Evolutionary conservation across 805 yeast genomes (phyloP), one percentile per base, ranked within the genome.

Genomic region (Torulaspora indica): DNA sequence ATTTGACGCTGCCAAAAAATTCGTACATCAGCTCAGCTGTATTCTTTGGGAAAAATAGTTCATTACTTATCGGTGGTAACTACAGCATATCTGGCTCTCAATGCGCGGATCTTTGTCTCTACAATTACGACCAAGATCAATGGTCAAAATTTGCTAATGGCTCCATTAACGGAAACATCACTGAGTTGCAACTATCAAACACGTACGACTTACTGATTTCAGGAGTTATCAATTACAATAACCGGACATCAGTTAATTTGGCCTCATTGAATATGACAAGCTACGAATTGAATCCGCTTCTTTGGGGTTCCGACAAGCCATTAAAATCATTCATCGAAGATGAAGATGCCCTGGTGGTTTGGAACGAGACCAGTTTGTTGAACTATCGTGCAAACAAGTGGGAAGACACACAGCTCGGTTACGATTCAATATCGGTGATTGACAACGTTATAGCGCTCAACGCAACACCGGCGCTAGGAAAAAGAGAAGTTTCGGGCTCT

Each of bases 51-150:
- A 65, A 63, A 23, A 68, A 71, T 23, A 42, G 66, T 6, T 67
- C 73, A 1, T 54, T 70, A 14, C 64, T 88, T 22, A 69, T 85
- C 9, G 95, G 85, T 31, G 96, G 97, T 18, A 70, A 75, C 34
- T 88, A 85, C 58, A 60, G 70, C 15, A 81, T 85, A 1, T 81
- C 83, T 0, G 67, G 77, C 4, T 64, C 74, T 25, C 62, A 66
- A 20, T 89, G 96, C 63, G 61, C 70, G 2, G 74, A 78, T 1
- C 63, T 90, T 29, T 89, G 96, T 60, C 65, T 82, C 28, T 86
- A 77, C 58, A 81, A 82, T 54, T 61, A 79, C 48, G 58, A 64
- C 3, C 68, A 71, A 25, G 67, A 76, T 0, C 66, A 80, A 15
- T 82, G 95, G 85, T 63, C 66, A 6, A 67, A 60, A 4, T 52